Evolutionary conservation across 805 yeast genomes (phyloP), one percentile per base, ranked within the genome.

Genomic region (Wickerhamiella nectarea): DNA sequence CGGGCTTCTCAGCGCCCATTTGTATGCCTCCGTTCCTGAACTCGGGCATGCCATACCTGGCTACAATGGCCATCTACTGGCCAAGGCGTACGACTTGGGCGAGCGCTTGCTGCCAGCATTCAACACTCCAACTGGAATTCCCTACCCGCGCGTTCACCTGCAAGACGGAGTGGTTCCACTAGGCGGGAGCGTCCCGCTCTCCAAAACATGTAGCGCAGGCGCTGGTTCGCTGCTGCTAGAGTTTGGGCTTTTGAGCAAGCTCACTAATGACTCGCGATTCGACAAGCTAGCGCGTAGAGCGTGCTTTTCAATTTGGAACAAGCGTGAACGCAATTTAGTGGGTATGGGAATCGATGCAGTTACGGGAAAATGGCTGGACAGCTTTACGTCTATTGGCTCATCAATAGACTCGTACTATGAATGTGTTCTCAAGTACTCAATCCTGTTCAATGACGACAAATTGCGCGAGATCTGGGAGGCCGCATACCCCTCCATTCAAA

Each of bases 361-460:
- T 1, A 60, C 67, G 0, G 74, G 76, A 28, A 55, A 58, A 31
- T 76, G 83, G 75, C 61, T 66, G 34, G 79, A 79, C 45, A 57
- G 69, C 0, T 61, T 76, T 34, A 74, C 91, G 0, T 95, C 95
- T 0, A 69, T 82, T 8, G 96, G 97, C 2, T 96, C 96, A 0
- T 80, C 94, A 2, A 73, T 84, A 12, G 97, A 87, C 60, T 84
- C 95, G 0, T 83, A 83, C 55, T 87, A 79, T 57, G 97, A 87
- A 56, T 83, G 86, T 60, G 81, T 94, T 0, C 67, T 84, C 34
- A 87, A 87, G 56, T 76, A 78, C 17, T 66, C 86, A 2, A 70
- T 87, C 9, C 56, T 87, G 11, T 84, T 86, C 47, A 75, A 81
- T 55, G 81, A 80, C 51, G 64, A 65, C 11, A 63, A 67, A 10